A percentile compares a stretch with the other conserved stretches of the same genome.
phyloP scores from a whole-genome alignment of 2,329 filamentous ascomycete species.

The Hyphodiscus sp. region DNA sequence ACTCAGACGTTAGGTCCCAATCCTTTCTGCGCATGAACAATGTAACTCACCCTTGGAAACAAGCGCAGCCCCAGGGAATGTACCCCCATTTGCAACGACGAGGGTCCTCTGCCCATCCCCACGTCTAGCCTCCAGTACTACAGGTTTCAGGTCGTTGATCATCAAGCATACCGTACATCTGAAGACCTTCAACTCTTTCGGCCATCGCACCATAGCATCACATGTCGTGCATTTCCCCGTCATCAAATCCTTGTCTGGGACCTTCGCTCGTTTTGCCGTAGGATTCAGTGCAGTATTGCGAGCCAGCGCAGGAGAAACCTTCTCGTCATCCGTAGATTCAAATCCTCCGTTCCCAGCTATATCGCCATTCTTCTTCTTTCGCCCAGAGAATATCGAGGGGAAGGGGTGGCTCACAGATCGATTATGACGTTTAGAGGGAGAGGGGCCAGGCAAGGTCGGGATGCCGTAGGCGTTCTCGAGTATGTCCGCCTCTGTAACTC shows the following conservation, averaged over 20 bases:
- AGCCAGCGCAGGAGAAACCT: conserved; percentile 19
- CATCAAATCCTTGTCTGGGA: conserved; percentile 52
- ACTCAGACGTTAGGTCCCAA: conserved; percentile 4
- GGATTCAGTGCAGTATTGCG: conserved; percentile 10
- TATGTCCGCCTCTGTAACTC: conserved; percentile 28
- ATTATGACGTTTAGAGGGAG: conserved; percentile 12
- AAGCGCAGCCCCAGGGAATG: conserved; percentile 10
- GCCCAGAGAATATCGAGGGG: conserved; percentile 60
- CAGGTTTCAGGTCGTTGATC: conserved; percentile 68
- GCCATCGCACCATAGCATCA: conserved; percentile 74
- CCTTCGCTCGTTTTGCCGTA: conserved; percentile 28
- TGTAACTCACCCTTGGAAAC: conserved; percentile 19
- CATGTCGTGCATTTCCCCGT: conserved; percentile 82
- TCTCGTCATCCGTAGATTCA: conserved; percentile 41
- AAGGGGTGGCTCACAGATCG: conserved; percentile 74
- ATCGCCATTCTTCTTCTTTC: conserved; percentile 44
- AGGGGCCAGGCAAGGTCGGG: conserved; percentile 16
- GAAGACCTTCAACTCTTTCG: conserved; percentile 64
- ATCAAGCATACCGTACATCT: conserved; percentile 79
- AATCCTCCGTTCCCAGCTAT: conserved; percentile 33
- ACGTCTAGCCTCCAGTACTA: conserved; percentile 23
- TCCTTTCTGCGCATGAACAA: neutral
- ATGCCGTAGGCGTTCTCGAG: conserved; percentile 28
- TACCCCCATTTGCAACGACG: conserved; percentile 13
- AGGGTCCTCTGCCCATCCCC: conserved; percentile 22